Base-by-base conservation (phyloP, 2,329 filamentous ascomycete genomes). In the Alternaria panax region DNA sequence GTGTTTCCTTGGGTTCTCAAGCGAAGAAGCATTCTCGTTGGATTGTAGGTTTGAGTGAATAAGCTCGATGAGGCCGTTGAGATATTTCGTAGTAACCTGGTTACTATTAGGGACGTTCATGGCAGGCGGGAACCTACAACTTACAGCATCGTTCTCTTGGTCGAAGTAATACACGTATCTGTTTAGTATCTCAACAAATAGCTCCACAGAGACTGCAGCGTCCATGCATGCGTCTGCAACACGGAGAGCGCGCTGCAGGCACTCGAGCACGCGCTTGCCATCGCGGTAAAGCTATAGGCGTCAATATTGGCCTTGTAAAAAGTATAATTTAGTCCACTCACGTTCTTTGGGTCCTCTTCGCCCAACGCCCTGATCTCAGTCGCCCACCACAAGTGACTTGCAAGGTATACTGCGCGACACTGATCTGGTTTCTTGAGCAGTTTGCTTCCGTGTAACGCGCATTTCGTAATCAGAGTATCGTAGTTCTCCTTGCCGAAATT, bases 161-260 rank as follows among this genome's bases (percentile, higher is more conserved):
- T 99, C 95, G 81, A 97, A 99, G 82, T 98, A 99, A 80, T 99
- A 99, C 53, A 98, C 93, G 77, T 99, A 99, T 79, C 95, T 89
- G 79, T 99, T 97, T 56, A 99, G 83, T 64, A 99, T 99, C 81
- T 99, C 95, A 57, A 99, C 94, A 80, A 99, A 99, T 48, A 99
- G 86, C 80, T 99, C 96, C 46, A 99, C 95, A 3, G 93, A 97
- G 4, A 97, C 93, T 7, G 93, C 92, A 7, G 93, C 95, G 79
- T 99, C 96, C 95, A 99, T 99, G 81, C 95, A 99, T 7, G 95
- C 96, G 79, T 99, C 95, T 2, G 95, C 96, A 27, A 99, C 96
- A 34, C 96, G 90, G 9, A 99, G 88, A 11, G 95, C 95, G 56
- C 95, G 90, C 79, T 99, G 95, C 47, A 99, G 85, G 74, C 95